phyloP scores from a whole-genome alignment of 352 stramenopile species.

The Phytopythium montanum region DNA sequence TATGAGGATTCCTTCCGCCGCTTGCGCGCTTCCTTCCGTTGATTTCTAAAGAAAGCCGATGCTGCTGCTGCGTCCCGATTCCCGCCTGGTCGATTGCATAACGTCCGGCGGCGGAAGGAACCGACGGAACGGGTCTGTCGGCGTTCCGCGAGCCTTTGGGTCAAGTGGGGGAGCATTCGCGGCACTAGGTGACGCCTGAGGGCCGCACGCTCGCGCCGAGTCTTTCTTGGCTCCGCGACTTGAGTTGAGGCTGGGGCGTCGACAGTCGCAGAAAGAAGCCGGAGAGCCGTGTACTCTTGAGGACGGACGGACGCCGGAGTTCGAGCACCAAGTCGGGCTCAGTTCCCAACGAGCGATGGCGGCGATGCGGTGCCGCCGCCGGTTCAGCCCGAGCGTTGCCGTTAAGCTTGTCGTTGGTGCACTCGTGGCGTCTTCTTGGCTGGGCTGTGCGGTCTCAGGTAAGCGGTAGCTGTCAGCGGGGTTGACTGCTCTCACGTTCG shows the following conservation, averaged over 20 bases:
- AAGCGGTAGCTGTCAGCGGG: no score
- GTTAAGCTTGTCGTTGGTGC: neutral
- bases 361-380: neutral
- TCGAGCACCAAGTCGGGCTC: neutral
- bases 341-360: neutral
- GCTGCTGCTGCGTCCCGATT: neutral
- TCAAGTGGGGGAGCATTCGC: neutral
- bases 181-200: neutral
- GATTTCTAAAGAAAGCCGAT: neutral
- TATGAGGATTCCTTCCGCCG: no score
- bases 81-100: neutral
- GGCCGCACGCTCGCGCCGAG: slow-evolving; percentile 2
- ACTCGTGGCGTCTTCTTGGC: neutral
- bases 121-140: neutral
- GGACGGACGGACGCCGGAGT: neutral
- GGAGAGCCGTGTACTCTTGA: neutral
- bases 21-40: neutral
- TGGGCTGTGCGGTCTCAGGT: neutral
- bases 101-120: neutral
- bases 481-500: neutral
- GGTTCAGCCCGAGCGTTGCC: neutral
- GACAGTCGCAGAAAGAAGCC: slow-evolving; percentile 2
- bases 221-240: slow-evolving; percentile 3
- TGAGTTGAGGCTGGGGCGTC: neutral
- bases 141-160: neutral